Evolutionary conservation across 2,329 filamentous ascomycete genomes (phyloP), one percentile per base, ranked within the genome.

Genomic region (Zopfia rhizophila): DNA sequence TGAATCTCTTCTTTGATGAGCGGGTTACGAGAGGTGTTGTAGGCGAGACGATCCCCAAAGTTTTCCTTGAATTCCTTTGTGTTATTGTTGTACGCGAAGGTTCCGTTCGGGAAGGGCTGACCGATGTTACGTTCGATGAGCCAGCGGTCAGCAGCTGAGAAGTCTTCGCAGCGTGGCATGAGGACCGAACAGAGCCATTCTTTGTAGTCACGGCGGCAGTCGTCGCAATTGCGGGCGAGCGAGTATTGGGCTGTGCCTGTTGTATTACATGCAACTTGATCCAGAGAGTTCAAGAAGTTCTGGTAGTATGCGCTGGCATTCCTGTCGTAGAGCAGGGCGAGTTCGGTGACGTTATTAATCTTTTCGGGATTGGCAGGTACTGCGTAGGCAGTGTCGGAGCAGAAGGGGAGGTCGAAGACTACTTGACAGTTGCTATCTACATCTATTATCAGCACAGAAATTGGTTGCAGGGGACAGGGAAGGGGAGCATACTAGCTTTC

Each of bases 141-240:
- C 38, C 49, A 65, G 2, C 14, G 40, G 11, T 78, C 76, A 2
- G 69, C 61, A 36, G 79, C 83, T 38, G 80, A 83, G 61, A 89
- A 94, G 73, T 97, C 93, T 63, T 90, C 87, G 75, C 94, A 99
- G 21, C 92, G 89, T 1, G 94, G 94, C 51, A 99, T 94, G 12
- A 86, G 88, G 19, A 97, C 91, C 17, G 90, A 89, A 75, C 94
- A 99, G 14, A 99, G 85, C 94, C 94, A 99, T 63, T 86, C 80
- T 70, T 95, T 97, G 80, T 99, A 99, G 7, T 91, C 90, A 1
- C 68, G 64, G 12, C 78, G 83, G 72, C 94, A 99, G 70, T 95
- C 82, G 30, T 77, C 72, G 76, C 94, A 99, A 57, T 73, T 83
- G 29, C 86, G 83, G 2, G 85, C 88, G 11, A 97, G 84, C 1